Base-by-base conservation (phyloP, 176 grass and related monocot species). In the Oryza nivara region DNA sequence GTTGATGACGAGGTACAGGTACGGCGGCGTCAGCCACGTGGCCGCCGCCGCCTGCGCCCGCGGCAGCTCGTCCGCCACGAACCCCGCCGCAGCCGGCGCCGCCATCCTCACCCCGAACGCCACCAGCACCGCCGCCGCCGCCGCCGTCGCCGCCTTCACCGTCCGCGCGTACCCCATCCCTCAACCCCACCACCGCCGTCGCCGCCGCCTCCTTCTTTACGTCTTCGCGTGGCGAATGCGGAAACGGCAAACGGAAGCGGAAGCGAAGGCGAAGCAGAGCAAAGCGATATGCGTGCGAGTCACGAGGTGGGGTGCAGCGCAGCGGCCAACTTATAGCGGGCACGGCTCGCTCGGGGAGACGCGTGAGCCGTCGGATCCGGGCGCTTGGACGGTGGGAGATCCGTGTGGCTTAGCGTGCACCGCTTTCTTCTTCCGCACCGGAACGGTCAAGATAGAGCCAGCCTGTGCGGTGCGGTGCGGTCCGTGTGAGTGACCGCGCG, bases 1-100 rank as follows among this genome's bases (percentile, higher is more conserved):
- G 84, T 99, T 99, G 88, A 99, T 92, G 88, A 96, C 78, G 76
- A 99, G 67, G 78, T 94, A 96, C 6, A 99, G 86, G 73, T 96
- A 99, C 8, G 97, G 97, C 71, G 97, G 97, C 51, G 91, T 92
- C 52, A 99, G 78, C 91, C 97, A 99, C 0, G 86, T 65, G 0
- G 88, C 69, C 15, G 82, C 73, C 0, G 64, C 77, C 5, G 83
- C 83, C 74, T 89, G 89, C 28, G 58, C 93, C 34, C 86, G 82
- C 64, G 97, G 93, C 60, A 96, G 40, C 89, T 84, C 93, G n/a
- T 89, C 80, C 45, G 71, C 56, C 3, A 92, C 61, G 66, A 90
- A 88, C 61, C 56, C 60, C 19, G 86, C 84, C 34, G 86, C 80
- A 35, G 89, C 65, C 7, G 93, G 93, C 5, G 66, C 89, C 26